Evolutionary conservation across 2,329 filamentous ascomycete species (phyloP).

Genomic region (Chalaropsis ovoidea): DNA sequence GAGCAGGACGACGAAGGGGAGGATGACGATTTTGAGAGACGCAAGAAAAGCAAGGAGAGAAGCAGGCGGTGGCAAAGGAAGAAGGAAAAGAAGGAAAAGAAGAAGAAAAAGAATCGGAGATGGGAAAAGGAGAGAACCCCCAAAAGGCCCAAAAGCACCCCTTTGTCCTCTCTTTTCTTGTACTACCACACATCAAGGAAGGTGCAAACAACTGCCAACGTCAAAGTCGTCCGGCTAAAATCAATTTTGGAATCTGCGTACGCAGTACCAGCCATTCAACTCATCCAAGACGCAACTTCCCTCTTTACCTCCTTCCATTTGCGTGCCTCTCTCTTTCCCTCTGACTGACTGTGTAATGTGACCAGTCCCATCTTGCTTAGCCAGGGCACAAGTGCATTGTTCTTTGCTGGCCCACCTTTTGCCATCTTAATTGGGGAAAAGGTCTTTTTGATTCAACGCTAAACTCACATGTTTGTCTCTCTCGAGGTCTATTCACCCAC

Average conservation of each 20-base stretch:
- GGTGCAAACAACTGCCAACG: background rate
- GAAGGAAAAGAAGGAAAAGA: background rate
- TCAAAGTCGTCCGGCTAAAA: background rate
- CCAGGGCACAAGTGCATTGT: background rate
- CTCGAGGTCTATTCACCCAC: background rate
- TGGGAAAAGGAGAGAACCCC: background rate
- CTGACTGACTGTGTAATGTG: background rate
- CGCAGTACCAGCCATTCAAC: background rate
- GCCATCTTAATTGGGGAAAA: background rate
- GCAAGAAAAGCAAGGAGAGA: background rate
- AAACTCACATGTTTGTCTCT: no score
- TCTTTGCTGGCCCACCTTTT: conserved; percentile 5
- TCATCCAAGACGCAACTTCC: background rate
- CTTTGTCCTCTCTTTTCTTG: conserved; percentile 10
- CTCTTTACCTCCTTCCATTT: conserved; percentile 10
- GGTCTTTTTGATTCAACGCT: background rate
- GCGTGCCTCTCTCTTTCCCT: background rate
- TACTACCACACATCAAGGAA: background rate
- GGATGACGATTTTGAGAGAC: no score
- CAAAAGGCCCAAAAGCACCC: background rate
- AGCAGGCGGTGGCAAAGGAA: background rate
- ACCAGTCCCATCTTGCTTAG: background rate
- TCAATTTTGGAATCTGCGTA: background rate
- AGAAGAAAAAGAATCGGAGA: background rate
- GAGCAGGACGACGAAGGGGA: background rate